phyloP scores from a whole-genome alignment of 306 rosid species.

The Gillenia trifoliata region DNA sequence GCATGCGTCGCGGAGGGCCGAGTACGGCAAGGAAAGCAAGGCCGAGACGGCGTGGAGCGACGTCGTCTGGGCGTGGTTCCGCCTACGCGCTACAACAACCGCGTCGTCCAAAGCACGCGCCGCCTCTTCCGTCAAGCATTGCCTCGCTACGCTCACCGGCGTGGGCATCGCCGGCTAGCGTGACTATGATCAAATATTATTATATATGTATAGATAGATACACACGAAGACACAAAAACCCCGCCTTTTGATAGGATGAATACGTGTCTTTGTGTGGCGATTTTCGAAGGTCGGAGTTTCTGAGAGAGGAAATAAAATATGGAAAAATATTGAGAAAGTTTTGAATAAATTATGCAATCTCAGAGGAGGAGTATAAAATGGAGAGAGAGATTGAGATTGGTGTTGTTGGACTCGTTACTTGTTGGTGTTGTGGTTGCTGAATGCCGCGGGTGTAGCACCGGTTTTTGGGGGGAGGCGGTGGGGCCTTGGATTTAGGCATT shows the following conservation, averaged over 20 bases:
- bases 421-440: background rate
- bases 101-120: constrained; percentile 83
- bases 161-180: constrained; percentile 99
- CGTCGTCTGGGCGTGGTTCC: constrained; percentile 83
- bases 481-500: background rate
- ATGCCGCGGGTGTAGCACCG: background rate
- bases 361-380: background rate
- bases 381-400: background rate
- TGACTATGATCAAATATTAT: background rate
- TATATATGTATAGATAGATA: background rate
- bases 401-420: background rate
- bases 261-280: constrained; percentile 20
- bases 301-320: background rate
- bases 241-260: background rate
- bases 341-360: background rate
- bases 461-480: background rate
- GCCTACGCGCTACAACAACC: constrained; percentile 70
- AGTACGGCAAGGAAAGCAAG: constrained; percentile 55
- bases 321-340: background rate
- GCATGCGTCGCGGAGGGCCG: constrained; percentile 74
- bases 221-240: background rate
- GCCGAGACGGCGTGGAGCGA: constrained; percentile 91
- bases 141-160: constrained; percentile 93
- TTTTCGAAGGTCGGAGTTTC: background rate
- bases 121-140: constrained; percentile 88